These are phyloP conservation scores for Ascosphaera apis DNA, from an alignment of 2,329 filamentous ascomycete species.

Conservation along the genomic window DNA sequence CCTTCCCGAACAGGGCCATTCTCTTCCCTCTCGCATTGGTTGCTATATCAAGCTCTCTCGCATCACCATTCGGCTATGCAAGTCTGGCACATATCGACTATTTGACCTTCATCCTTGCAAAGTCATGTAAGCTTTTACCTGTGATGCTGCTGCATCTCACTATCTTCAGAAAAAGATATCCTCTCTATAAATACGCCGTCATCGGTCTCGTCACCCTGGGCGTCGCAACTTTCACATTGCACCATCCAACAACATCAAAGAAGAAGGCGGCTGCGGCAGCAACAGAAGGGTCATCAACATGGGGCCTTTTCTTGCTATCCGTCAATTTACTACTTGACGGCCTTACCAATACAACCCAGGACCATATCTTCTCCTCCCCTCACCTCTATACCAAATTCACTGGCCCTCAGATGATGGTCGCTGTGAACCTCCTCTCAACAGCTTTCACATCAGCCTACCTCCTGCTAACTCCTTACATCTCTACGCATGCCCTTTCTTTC, in stretches of 20 bases:
- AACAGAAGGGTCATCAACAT: slow-evolving; percentile 37
- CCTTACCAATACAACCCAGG: slow-evolving; percentile 87
- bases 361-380: slow-evolving; percentile 58
- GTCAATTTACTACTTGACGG: slow-evolving; percentile 92
- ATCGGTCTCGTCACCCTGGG: slow-evolving; percentile 76
- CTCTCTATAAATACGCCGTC: slow-evolving; percentile 89
- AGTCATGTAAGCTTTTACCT: slow-evolving; percentile 94
- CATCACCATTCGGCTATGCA: slow-evolving; percentile 89
- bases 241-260: slow-evolving; percentile 41
- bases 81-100: slow-evolving; percentile 88
- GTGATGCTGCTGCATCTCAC: slow-evolving; percentile 95
- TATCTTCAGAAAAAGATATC: slow-evolving; percentile 70
- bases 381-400: slow-evolving; percentile 50
- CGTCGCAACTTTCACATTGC: slow-evolving; percentile 85
- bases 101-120: slow-evolving; percentile 90
- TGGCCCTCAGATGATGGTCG: slow-evolving; percentile 98
- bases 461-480: slow-evolving; percentile 56
- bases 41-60: slow-evolving; percentile 65
- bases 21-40: slow-evolving; percentile 61
- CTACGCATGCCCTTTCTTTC: slow-evolving; percentile 39
- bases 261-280: slow-evolving; percentile 16
- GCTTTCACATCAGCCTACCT: slow-evolving; percentile 56
- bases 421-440: slow-evolving; percentile 76
- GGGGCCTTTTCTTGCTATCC: slow-evolving; percentile 55
- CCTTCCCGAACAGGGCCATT: slow-evolving; percentile 59